phyloP scores from a whole-genome alignment of 805 yeast genomes.

The Ogataea saltuana region DNA sequence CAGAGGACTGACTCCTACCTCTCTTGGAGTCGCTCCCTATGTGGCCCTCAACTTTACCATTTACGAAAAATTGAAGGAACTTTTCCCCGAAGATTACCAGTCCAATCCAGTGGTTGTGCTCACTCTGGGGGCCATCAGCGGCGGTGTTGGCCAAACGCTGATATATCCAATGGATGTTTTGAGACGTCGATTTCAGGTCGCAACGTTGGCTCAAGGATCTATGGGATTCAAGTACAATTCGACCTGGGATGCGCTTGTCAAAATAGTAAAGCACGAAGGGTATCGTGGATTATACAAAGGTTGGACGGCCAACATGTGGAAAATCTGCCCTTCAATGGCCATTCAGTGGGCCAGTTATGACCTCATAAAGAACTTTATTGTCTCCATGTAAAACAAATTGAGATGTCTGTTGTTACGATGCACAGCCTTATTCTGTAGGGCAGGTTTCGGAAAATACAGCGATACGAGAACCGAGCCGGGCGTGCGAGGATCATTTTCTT shows the following conservation, averaged over 20 bases:
- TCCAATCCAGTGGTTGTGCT: slow-evolving; percentile 54
- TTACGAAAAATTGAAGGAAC: slow-evolving; percentile 77
- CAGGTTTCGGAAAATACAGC: too few relatives aligned
- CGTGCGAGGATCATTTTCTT: too few relatives aligned
- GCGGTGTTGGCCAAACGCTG: slow-evolving; percentile 85
- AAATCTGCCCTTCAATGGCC: slow-evolving; percentile 94
- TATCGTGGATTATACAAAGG: slow-evolving; percentile 71
- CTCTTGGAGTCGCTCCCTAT: slow-evolving; percentile 93
- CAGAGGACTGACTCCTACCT: slow-evolving; percentile 87
- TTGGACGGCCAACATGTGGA: slow-evolving; percentile 76
- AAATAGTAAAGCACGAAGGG: slow-evolving; percentile 76
- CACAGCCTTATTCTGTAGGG: too few relatives aligned
- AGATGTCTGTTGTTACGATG: too few relatives aligned
- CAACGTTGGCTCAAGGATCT: slow-evolving; percentile 73
- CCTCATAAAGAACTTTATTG: slow-evolving; percentile 51
- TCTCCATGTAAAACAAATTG: neutral
- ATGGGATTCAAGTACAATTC: slow-evolving; percentile 82
- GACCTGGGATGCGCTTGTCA: slow-evolving; percentile 68
- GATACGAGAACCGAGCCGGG: too few relatives aligned
- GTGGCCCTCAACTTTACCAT: slow-evolving; percentile 91
- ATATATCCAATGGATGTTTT: slow-evolving; percentile 91
- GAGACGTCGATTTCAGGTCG: slow-evolving; percentile 88
- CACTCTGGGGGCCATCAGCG: slow-evolving; percentile 79
- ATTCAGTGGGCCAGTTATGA: slow-evolving; percentile 91
- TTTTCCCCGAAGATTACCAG: slow-evolving; percentile 35